These are phyloP conservation scores for Phytophthora colocasiae DNA, from an alignment of 352 stramenopile species.

Conservation along the genomic window DNA sequence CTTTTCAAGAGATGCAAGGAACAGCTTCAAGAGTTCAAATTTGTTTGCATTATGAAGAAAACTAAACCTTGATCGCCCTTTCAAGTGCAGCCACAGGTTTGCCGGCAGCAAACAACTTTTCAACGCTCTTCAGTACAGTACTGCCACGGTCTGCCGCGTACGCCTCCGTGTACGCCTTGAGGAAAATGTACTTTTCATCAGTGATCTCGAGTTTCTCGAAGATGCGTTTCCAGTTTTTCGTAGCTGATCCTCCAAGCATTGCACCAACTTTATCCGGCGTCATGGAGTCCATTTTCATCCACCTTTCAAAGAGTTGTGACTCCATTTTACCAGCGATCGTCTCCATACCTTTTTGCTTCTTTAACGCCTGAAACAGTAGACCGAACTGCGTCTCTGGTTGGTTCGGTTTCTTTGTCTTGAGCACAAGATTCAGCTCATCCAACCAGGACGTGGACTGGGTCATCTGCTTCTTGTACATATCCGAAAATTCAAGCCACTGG, in stretches of 20 bases:
- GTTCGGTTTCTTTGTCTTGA: neutral
- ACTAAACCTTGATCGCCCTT: neutral
- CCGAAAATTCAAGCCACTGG: neutral
- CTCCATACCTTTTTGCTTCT: neutral
- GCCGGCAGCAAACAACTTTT: neutral
- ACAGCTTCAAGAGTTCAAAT: conserved; percentile 9
- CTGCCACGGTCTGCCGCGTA: conserved; percentile 1
- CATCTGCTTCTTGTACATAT: neutral
- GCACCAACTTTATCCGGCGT: neutral
- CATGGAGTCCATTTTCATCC: neutral
- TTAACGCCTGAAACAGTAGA: neutral
- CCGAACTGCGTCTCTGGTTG: neutral
- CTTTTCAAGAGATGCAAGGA: too few relatives aligned
- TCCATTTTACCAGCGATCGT: neutral
- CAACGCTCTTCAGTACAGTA: neutral
- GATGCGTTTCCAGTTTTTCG: neutral
- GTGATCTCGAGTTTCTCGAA: neutral
- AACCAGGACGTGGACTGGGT: neutral
- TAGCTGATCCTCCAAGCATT: neutral
- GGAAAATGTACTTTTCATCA: neutral
- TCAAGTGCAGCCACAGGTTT: conserved; percentile 1
- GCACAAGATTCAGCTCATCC: neutral
- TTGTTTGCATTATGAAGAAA: neutral
- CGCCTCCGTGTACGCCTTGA: conserved; percentile 2
- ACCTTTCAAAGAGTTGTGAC: neutral